Evolutionary conservation across 2,329 filamentous ascomycete genomes (phyloP).

Genomic region (Penicillium frequentans): DNA sequence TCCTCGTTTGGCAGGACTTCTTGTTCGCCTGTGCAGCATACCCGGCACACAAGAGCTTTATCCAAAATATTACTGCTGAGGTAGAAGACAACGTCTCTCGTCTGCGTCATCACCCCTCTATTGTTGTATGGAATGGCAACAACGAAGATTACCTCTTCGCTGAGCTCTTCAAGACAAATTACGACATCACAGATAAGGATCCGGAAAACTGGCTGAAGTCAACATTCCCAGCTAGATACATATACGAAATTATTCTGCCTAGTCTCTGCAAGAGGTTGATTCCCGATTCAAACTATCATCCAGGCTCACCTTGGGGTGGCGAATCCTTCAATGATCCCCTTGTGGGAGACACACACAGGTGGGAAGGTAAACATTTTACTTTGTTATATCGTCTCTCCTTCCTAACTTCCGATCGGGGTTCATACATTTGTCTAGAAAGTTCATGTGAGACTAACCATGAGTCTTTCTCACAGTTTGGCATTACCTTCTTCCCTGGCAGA

Average conservation of each 20-base stretch:
- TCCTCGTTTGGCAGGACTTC: too few species aligned
- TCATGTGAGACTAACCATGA: too few species aligned
- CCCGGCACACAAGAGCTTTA: too few species aligned
- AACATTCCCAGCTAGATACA: background rate
- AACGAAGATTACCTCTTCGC: background rate
- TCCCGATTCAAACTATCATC: background rate
- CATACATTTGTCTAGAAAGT: too few species aligned
- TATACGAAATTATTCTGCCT: background rate
- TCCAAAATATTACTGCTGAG: too few species aligned
- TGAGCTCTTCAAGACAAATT: background rate
- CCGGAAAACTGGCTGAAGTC: background rate
- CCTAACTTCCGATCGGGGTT: too few species aligned
- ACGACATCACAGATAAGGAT: background rate
- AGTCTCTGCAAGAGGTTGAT: background rate
- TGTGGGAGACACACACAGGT: background rate
- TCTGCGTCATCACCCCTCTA: too few species aligned
- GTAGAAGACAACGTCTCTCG: too few species aligned
- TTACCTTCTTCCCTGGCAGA: too few species aligned
- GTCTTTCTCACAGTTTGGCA: background rate
- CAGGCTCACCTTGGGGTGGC: background rate
- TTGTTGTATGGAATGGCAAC: too few species aligned
- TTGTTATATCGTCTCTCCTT: too few species aligned
- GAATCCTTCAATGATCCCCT: background rate
- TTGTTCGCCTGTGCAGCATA: too few species aligned
- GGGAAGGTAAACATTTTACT: background rate